Evolutionary conservation across 352 stramenopile species (phyloP), one percentile per base, ranked within the genome.

Genomic region (Globisporangium camurandrum): DNA sequence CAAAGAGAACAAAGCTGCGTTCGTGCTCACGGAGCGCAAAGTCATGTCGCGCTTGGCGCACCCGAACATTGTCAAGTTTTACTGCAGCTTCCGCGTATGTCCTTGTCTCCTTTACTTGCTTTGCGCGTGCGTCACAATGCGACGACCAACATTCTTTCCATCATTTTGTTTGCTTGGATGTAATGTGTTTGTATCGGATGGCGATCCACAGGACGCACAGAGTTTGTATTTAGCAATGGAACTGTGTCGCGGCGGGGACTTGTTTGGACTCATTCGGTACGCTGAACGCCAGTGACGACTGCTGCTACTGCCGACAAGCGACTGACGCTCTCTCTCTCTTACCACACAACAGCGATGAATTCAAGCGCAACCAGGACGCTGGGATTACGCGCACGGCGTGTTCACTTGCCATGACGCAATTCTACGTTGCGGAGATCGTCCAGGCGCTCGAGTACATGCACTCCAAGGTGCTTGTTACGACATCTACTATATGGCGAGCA

Each of bases 381-480:
- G 72, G 66, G n/a, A 51, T 91, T 12, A 40, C 41, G 26, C 66
- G 94, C 50, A 69, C 68, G 19, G 84, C 72, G 33, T 93, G 80
- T 49, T 83, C 70, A 23, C 51, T 87, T 7, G 51, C 75, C 40
- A 64, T 97, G 40, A 96, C 91, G 39, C 76, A 87, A 42, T 97
- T 97, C 50, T 93, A 98, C 58, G 80, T 95, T 27, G 78, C 91
- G 33, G 93, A 99, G 72, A 82, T 98, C 44, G 66, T 95, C 31
- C 75, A 83, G 16, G 94, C 94, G 14, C 67, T 99, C 16, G 78
- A 96, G 53, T 98, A 98, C 68, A 86, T 98, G 57, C 96, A 98
- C 70, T 80, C 75, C 10, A 82, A 89, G 74, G 83, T 93, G 62
- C 34, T n/a, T n/a, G n/a, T n/a, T n/a, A n/a, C n/a, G n/a, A n/a